Percentiles rank a stretch among this genome's conserved stretches.
Conservation (phyloP, 2,329 filamentous ascomycete species). For the Nigrospora oryzae region DNA sequence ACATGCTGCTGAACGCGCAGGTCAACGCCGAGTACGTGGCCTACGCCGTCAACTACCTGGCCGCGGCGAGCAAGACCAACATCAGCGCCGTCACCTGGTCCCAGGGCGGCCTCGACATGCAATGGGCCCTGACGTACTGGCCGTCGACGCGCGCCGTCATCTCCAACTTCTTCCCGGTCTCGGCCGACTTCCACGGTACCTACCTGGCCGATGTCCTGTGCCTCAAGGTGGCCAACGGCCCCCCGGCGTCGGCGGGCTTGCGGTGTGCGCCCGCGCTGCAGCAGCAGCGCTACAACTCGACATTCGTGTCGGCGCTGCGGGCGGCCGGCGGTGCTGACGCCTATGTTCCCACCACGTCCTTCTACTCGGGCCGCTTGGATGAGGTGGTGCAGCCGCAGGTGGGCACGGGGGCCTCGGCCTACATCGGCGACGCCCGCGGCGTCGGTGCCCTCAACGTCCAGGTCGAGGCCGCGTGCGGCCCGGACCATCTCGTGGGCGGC, state of each 20-base stretch:
- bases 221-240: neutral
- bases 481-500: no score
- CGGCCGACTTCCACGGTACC: constrained; percentile 35
- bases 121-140: constrained; percentile 53
- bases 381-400: constrained; percentile 42
- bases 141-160: constrained; percentile 34
- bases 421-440: constrained; percentile 25
- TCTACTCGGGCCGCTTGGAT: constrained; percentile 38
- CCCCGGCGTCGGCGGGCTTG: neutral
- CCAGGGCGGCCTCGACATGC: constrained; percentile 43
- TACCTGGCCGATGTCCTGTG: constrained; percentile 7
- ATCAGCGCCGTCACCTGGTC: constrained; percentile 40
- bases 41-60: constrained; percentile 49
- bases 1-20: constrained; percentile 38
- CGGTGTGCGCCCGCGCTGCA: constrained; percentile 30
- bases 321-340: constrained; percentile 36
- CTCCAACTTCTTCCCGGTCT: constrained; percentile 42
- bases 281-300: constrained; percentile 34
- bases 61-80: constrained; percentile 20
- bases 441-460: constrained; percentile 38
- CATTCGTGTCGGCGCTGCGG: constrained; percentile 31
- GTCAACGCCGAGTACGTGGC: constrained; percentile 44
- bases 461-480: constrained; percentile 31
- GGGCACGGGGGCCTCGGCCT: constrained; percentile 35
- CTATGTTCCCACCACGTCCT: constrained; percentile 44